These are phyloP conservation scores for Heteromeles arbutifolia DNA, from an alignment of 306 rosid species.

Conservation along the genomic window DNA sequence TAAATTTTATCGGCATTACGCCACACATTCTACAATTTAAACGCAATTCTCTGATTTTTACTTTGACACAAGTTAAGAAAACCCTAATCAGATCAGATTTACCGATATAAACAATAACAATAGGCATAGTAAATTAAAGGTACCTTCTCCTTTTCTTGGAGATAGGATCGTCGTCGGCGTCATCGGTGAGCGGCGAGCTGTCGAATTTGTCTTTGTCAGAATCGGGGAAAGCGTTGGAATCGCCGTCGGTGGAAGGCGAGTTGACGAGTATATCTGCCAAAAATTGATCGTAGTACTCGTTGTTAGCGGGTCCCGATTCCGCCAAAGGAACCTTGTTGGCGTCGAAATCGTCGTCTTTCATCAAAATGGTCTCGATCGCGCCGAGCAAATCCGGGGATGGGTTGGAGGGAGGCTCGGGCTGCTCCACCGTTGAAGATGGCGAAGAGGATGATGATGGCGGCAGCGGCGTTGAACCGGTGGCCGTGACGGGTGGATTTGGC, in stretches of 20 bases:
- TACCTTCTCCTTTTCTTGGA: constrained; percentile 67
- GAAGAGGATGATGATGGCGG: background rate
- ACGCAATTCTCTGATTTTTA: background rate
- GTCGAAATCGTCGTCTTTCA: constrained; percentile 35
- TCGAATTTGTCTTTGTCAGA: constrained; percentile 28
- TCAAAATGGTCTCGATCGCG: constrained; percentile 49
- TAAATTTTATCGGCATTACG: background rate
- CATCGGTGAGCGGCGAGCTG: background rate
- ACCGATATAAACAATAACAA: background rate
- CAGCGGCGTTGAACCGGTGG: background rate
- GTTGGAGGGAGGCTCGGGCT: constrained; percentile 1
- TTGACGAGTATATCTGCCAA: constrained; percentile 39
- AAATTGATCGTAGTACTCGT: constrained; percentile 24
- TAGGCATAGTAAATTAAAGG: background rate
- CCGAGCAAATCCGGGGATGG: constrained; percentile 21
- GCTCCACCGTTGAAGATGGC: background rate
- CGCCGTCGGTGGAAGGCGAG: constrained; percentile 20
- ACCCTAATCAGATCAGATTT: background rate
- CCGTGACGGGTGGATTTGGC: constrained; percentile 8
- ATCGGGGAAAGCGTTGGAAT: constrained; percentile 19
- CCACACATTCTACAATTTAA: background rate
- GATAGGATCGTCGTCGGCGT: constrained; percentile 24
- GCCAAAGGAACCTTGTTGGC: background rate
- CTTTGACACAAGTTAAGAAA: background rate
- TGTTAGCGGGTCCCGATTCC: constrained; percentile 11